phyloP scores from a whole-genome alignment of 306 rosid genomes.

The Cucumis melo region DNA sequence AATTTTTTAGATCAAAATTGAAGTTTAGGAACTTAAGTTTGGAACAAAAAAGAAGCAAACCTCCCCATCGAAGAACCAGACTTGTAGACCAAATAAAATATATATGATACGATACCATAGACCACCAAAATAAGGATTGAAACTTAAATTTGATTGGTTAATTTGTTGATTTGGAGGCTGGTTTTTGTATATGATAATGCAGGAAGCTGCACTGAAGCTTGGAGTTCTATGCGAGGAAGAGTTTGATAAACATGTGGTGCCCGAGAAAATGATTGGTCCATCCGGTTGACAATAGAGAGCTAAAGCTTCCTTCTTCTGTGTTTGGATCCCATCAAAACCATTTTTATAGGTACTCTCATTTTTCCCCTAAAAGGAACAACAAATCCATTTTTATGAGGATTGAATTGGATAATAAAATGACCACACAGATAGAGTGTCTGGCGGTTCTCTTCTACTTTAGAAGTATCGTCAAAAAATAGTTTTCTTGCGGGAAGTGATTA shows the following conservation, averaged over 20 bases:
- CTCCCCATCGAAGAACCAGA: too few species aligned
- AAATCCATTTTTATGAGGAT: slow-evolving; percentile 3
- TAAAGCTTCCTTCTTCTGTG: neutral
- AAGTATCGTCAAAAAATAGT: neutral
- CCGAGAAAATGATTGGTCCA: slow-evolving; percentile 97
- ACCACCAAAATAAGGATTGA: neutral
- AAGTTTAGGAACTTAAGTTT: too few species aligned
- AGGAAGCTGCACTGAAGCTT: slow-evolving; percentile 95
- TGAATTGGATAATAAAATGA: neutral
- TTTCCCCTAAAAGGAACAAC: neutral
- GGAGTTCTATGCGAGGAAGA: slow-evolving; percentile 72
- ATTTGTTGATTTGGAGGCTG: neutral
- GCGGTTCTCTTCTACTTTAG: neutral
- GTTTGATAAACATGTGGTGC: slow-evolving; percentile 82
- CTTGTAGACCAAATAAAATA: neutral
- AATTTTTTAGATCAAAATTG: too few species aligned
- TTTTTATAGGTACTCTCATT: neutral
- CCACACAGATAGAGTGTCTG: neutral
- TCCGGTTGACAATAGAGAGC: slow-evolving; percentile 26
- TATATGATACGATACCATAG: neutral
- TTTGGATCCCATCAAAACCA: neutral
- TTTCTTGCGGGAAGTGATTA: neutral
- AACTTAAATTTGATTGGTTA: neutral
- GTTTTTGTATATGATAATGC: slow-evolving; percentile 13
- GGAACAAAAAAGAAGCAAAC: too few species aligned